Base-by-base conservation (phyloP, 306 rosid genomes). In the Trifolium pratense region DNA sequence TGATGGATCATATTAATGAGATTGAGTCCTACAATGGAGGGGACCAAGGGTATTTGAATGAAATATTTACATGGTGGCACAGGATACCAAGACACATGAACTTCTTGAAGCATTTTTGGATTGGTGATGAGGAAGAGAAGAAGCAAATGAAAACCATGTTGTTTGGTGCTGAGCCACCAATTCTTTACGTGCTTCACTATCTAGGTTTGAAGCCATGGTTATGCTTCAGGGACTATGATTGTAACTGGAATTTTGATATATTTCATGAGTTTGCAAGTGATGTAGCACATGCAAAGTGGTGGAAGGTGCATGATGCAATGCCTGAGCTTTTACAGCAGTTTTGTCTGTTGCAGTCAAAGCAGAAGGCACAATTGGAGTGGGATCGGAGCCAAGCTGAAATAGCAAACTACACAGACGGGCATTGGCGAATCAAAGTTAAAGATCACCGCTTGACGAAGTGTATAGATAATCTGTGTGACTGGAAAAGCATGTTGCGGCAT, bases 1-100 rank as follows among this genome's bases (percentile, higher is more conserved):
- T 94, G 53, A 91, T 91, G 96, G 90, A 91, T 77, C 90, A 94
- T 64, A 87, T 94, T 1, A 70, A 89, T 43, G 96, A 91, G 84
- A 84, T 94, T 31, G 93, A 88, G 23, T 91, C 98, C 68, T 94
- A 94, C 84, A 94, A 94, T 45, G 98, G 98, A 49, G 98, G 98
- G 25, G 98, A 94, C 74, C 97, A 94, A 48, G 98, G 98, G 48
- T 91, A 91, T 71, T 39, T 94, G 64, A 94, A 91, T 58, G 98
- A 94, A 72, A 84, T 94, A 45, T 94, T 91, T 61, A 91, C 98
- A 37, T 89, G 97, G 97, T 91, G 98, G 98, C 98, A 94, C 45
- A 88, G 98, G 73, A 91, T 94, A 52, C 98, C 98, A 21, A 91
- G 87, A 26, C 98, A 89, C 86, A 87, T 91, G 97, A 93, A 93